phyloP scores from a whole-genome alignment of 345 rosid species.

The Populus alba region DNA sequence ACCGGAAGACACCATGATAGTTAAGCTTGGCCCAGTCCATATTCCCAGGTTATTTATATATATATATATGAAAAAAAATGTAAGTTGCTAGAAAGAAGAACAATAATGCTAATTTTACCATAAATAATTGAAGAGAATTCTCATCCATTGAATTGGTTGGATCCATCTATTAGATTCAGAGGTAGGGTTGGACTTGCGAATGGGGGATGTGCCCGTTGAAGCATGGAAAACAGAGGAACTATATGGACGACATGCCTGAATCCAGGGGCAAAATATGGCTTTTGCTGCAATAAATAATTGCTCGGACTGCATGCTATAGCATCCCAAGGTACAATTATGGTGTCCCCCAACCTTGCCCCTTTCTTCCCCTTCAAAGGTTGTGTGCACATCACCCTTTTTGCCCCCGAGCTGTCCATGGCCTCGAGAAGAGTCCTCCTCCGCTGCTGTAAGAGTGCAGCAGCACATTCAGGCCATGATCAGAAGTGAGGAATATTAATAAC shows the following conservation, averaged over 20 bases:
- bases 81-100: neutral
- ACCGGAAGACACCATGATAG: neutral
- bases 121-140: too few relatives aligned
- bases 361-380: constrained; percentile 72
- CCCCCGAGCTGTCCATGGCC: constrained; percentile 88
- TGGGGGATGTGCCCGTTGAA: neutral
- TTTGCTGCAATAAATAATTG: neutral
- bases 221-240: neutral
- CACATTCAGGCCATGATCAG: neutral
- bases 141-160: neutral
- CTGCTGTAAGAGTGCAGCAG: constrained; percentile 36
- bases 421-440: constrained; percentile 76
- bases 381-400: constrained; percentile 85
- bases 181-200: neutral
- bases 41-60: neutral
- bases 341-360: constrained; percentile 83
- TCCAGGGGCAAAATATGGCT: neutral
- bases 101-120: too few relatives aligned
- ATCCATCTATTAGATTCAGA: neutral
- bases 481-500: neutral
- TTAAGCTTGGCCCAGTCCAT: neutral
- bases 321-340: constrained; percentile 39
- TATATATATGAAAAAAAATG: too few relatives aligned
- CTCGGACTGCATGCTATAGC: neutral
- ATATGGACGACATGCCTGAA: neutral